phyloP scores from a whole-genome alignment of 495 filamentous ascomycete genomes.

The Xylaria intraflava region DNA sequence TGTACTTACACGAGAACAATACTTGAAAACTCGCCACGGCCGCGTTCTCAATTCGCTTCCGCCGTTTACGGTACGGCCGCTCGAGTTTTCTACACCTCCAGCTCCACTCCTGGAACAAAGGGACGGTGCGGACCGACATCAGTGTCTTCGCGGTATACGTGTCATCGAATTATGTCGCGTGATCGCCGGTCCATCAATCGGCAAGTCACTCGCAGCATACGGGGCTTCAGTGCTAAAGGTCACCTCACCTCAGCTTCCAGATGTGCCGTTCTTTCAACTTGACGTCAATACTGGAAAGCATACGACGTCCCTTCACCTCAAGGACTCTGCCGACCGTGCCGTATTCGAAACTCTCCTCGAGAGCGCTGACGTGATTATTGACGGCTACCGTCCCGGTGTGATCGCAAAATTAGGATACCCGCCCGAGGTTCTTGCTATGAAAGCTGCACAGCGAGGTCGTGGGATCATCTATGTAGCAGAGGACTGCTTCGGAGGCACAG shows the following conservation, averaged over 20 bases:
- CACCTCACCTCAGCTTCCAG: slow-evolving; percentile 58
- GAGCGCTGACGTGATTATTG: slow-evolving; percentile 51
- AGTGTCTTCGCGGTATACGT: slow-evolving; percentile 48
- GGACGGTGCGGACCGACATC: slow-evolving; percentile 38
- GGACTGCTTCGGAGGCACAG: slow-evolving; percentile 59
- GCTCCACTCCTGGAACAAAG: slow-evolving; percentile 43
- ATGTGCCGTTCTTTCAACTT: slow-evolving; percentile 76
- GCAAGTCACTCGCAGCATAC: slow-evolving; percentile 60
- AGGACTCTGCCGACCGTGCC: slow-evolving; percentile 41
- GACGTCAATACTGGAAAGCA: slow-evolving; percentile 70
- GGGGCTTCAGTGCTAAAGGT: slow-evolving; percentile 66
- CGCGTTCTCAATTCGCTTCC: slow-evolving; percentile 35
- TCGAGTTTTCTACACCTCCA: slow-evolving; percentile 44
- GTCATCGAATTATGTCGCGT: slow-evolving; percentile 66
- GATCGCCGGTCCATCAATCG: slow-evolving; percentile 57
- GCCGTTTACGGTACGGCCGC: slow-evolving; percentile 46
- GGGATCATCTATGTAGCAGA: slow-evolving; percentile 65
- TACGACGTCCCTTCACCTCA: slow-evolving; percentile 49
- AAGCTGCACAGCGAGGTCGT: slow-evolving; percentile 47
- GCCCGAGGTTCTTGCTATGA: slow-evolving; percentile 36
- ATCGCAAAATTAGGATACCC: slow-evolving; percentile 56
- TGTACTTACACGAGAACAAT: slow-evolving; percentile 59
- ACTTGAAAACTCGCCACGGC: slow-evolving; percentile 54
- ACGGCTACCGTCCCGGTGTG: slow-evolving; percentile 61
- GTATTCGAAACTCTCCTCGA: slow-evolving; percentile 51